A percentile compares a stretch with the other conserved stretches of the same genome.
Evolutionary conservation across 371 early-diverging fungal genomes (phyloP).

Genomic region (Saksenaea oblongispora): DNA sequence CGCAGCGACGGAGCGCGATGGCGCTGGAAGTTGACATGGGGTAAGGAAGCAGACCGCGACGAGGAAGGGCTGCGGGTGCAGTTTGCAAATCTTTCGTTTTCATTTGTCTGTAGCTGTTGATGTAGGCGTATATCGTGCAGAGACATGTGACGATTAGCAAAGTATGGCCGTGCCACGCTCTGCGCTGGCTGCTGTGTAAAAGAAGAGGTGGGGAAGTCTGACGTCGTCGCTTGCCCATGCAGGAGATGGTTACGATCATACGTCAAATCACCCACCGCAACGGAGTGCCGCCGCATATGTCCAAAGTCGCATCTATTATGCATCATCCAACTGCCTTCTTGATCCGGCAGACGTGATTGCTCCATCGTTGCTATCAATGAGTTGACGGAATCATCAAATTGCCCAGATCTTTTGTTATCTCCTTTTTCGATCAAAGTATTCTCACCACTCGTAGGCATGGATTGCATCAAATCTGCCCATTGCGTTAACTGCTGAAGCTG

Average conservation of each 20-base stretch:
- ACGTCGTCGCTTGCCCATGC: neutral
- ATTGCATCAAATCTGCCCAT: neutral
- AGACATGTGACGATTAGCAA: conserved; percentile 13
- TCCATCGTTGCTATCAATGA: neutral
- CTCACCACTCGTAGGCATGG: neutral
- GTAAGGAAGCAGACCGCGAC: conserved; percentile 2
- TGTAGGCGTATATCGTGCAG: conserved; percentile 4
- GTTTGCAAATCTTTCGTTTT: neutral
- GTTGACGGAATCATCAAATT: neutral
- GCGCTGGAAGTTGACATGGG: conserved; percentile 1
- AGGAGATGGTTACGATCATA: conserved; percentile 4
- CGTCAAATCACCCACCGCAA: conserved; percentile 12
- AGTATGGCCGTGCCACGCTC: neutral
- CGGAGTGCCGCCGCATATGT: conserved; percentile 11
- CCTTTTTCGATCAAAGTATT: neutral
- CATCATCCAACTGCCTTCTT: neutral
- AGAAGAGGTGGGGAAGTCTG: neutral
- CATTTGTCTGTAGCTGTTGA: conserved; percentile 2
- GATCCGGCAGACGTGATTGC: neutral
- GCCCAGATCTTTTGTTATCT: neutral
- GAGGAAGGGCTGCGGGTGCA: neutral
- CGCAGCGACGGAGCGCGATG: conserved; percentile 9
- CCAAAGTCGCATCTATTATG: conserved; percentile 2
- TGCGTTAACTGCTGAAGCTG: neutral
- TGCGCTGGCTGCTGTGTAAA: neutral